phyloP scores from a whole-genome alignment of 306 rosid genomes.

The Hippophae tibetana region DNA sequence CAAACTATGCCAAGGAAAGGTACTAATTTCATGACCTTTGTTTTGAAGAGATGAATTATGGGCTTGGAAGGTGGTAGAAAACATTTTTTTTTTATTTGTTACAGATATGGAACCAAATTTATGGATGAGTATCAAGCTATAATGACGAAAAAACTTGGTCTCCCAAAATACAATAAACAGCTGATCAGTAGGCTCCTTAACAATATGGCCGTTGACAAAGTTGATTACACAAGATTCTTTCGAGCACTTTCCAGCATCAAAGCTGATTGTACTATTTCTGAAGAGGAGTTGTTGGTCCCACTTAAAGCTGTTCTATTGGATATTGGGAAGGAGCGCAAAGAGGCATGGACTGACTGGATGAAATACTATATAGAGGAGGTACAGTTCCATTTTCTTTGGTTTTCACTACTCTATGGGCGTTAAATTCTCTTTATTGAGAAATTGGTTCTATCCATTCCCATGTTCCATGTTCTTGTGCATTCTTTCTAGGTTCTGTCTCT shows the following conservation, averaged over 20 bases:
- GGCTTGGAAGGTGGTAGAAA: slow-evolving; percentile 13
- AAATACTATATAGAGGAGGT: slow-evolving; percentile 79
- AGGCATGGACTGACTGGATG: slow-evolving; percentile 89
- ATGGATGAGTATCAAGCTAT: slow-evolving; percentile 94
- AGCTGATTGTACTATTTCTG: slow-evolving; percentile 69
- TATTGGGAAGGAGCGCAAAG: slow-evolving; percentile 92
- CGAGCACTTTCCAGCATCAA: slow-evolving; percentile 71
- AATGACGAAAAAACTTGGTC: slow-evolving; percentile 95
- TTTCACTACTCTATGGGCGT: background rate
- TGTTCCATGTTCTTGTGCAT: too few species aligned
- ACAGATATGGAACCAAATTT: slow-evolving; percentile 82
- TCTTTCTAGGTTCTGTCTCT: too few species aligned
- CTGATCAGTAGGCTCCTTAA: slow-evolving; percentile 77
- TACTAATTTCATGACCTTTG: slow-evolving; percentile 20
- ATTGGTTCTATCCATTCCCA: too few species aligned
- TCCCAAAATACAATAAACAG: slow-evolving; percentile 83
- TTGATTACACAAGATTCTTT: slow-evolving; percentile 94
- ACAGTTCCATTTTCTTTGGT: background rate
- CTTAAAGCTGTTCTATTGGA: slow-evolving; percentile 81
- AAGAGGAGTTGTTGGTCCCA: slow-evolving; percentile 71
- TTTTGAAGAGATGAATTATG: background rate
- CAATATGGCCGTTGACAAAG: slow-evolving; percentile 96
- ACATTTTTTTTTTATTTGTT: slow-evolving; percentile 17
- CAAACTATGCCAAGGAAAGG: slow-evolving; percentile 96
- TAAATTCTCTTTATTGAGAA: background rate